Evolutionary conservation across 73 alveolate genomes (phyloP).

Genomic region (Paramecium caudatum): DNA sequence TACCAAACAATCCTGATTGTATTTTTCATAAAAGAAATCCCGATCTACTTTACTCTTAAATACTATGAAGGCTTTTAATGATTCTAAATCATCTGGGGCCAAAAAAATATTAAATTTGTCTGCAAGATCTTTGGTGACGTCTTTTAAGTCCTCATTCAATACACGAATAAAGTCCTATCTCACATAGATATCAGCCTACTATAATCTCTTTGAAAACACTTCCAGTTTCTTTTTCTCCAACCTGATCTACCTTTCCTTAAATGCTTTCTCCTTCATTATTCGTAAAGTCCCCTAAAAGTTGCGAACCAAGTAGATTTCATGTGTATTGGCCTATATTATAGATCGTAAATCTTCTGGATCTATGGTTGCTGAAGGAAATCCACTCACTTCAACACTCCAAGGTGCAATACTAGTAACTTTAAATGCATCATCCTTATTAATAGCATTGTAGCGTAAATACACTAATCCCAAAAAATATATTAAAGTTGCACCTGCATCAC

Average conservation of each 20-base stretch:
- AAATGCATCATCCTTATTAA: neutral
- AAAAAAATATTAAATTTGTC: constrained; percentile 54
- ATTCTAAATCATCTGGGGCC: constrained; percentile 69
- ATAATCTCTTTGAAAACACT: constrained; percentile 15
- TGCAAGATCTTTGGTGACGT: neutral
- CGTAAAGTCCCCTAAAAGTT: constrained; percentile 54
- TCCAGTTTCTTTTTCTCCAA: constrained; percentile 49
- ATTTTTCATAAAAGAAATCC: constrained; percentile 43
- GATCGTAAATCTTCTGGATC: constrained; percentile 62
- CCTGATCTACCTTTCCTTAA: constrained; percentile 48
- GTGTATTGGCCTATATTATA: neutral
- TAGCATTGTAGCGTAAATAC: constrained; percentile 39
- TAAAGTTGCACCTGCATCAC: constrained; percentile 32
- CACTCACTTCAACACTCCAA: constrained; percentile 64
- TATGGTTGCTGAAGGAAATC: constrained; percentile 63
- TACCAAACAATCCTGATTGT: constrained; percentile 45
- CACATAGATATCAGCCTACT: constrained; percentile 46
- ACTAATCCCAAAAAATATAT: neutral
- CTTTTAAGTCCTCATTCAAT: constrained; percentile 1
- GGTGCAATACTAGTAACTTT: constrained; percentile 36
- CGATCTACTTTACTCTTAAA: constrained; percentile 46
- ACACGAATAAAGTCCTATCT: constrained; percentile 55
- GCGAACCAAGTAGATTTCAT: constrained; percentile 58
- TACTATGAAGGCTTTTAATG: constrained; percentile 32
- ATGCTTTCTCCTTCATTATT: constrained; percentile 58